phyloP scores from a whole-genome alignment of 2,329 filamentous ascomycete species.

The Colletotrichum costaricense region DNA sequence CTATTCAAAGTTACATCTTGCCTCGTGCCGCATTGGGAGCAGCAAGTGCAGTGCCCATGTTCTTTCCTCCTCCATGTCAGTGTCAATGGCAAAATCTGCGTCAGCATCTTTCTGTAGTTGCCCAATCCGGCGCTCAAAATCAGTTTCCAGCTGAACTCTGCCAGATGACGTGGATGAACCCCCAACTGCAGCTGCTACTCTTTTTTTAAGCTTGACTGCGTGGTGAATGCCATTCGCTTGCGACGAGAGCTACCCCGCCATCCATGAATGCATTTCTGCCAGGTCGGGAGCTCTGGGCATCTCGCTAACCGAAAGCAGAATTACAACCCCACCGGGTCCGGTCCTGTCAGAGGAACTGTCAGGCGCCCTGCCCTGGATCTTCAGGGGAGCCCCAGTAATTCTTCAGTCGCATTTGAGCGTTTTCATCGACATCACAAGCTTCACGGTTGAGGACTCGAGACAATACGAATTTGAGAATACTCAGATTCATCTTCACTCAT shows the following conservation, averaged over 20 bases:
- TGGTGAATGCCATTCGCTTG: neutral
- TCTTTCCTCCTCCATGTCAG: neutral
- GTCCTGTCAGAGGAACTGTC: neutral
- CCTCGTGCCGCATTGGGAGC: neutral
- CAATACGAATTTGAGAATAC: too few relatives aligned
- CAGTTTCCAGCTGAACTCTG: neutral
- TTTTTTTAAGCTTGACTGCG: conserved; percentile 20
- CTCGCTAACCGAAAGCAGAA: conserved; percentile 6
- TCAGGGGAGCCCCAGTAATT: conserved; percentile 16
- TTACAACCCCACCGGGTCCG: neutral
- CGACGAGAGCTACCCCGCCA: conserved; percentile 31
- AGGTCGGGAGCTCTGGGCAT: conserved; percentile 23
- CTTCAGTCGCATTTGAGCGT: neutral
- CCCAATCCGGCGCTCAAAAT: neutral
- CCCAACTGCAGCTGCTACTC: neutral
- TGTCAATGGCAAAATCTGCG: neutral
- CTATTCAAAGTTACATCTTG: too few relatives aligned
- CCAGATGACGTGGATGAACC: conserved; percentile 20
- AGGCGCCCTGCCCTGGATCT: neutral
- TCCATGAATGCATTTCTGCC: neutral
- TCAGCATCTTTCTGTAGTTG: neutral
- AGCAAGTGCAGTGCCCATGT: neutral
- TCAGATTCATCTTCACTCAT: too few relatives aligned
- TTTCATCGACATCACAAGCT: neutral
- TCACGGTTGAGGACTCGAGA: neutral